Conservation (phyloP, 495 filamentous ascomycete genomes). For the Rusavskia elegans region DNA sequence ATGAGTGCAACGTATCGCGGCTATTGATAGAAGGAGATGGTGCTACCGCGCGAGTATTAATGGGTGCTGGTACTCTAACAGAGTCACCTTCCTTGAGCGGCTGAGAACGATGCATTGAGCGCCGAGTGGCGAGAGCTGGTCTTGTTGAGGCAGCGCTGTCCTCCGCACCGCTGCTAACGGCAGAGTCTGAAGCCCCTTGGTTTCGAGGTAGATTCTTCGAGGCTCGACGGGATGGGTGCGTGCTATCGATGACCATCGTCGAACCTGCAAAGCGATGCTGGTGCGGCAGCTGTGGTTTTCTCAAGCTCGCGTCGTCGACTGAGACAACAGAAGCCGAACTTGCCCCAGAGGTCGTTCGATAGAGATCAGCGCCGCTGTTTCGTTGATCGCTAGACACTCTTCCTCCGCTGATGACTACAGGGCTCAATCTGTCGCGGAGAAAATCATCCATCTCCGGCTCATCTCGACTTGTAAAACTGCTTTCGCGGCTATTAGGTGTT, state of each 20-base stretch:
- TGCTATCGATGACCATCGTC: slow-evolving; percentile 4
- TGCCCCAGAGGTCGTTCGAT: slow-evolving; percentile 5
- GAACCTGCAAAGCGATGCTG: neutral
- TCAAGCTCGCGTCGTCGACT: slow-evolving; percentile 55
- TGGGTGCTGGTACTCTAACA: slow-evolving; percentile 19
- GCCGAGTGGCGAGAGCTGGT: slow-evolving; percentile 32
- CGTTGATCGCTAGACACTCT: slow-evolving; percentile 41
- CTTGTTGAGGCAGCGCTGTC: slow-evolving; percentile 7
- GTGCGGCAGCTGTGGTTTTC: slow-evolving; percentile 7
- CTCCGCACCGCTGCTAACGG: neutral
- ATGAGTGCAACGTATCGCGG: slow-evolving; percentile 11
- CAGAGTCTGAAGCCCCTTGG: neutral
- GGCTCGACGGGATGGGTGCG: slow-evolving; percentile 1
- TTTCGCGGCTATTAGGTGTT: slow-evolving; percentile 30
- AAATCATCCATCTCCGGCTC: slow-evolving; percentile 49
- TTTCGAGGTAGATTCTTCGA: slow-evolving; percentile 10
- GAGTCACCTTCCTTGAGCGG: slow-evolving; percentile 27
- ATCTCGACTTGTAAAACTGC: slow-evolving; percentile 32
- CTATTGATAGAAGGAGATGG: slow-evolving; percentile 18
- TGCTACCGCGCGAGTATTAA: slow-evolving; percentile 16
- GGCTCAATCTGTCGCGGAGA: slow-evolving; percentile 62
- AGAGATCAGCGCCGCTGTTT: slow-evolving; percentile 17
- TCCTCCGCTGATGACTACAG: slow-evolving; percentile 74
- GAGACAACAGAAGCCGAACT: slow-evolving; percentile 46
- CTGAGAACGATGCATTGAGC: slow-evolving; percentile 31